Percentiles rank a stretch among this genome's conserved stretches.
phyloP scores from a whole-genome alignment of 345 rosid species.

The Eucalyptus erythrocorys region DNA sequence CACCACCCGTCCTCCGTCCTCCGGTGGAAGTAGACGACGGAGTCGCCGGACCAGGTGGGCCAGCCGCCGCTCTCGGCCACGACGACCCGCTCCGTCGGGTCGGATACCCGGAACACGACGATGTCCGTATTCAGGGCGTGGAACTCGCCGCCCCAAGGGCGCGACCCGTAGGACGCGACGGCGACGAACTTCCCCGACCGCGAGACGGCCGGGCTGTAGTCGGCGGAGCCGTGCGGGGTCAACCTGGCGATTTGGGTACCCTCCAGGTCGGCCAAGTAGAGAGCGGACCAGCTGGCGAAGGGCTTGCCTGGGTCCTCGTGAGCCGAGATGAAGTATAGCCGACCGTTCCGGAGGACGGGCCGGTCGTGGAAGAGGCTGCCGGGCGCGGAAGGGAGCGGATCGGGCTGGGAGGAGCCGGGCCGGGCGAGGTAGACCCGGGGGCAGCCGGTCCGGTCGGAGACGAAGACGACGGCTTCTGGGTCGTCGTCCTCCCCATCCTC shows the following conservation, averaged over 20 bases:
- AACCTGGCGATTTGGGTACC: slow-evolving; percentile 19
- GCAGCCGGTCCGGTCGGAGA: slow-evolving; percentile 60
- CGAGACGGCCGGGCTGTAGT: slow-evolving; percentile 71
- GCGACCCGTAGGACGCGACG: slow-evolving; percentile 67
- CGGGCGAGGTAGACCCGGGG: slow-evolving; percentile 31
- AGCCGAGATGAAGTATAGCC: slow-evolving; percentile 69
- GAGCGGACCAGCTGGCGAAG: slow-evolving; percentile 65
- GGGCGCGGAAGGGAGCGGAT: slow-evolving; percentile 29
- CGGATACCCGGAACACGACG: slow-evolving; percentile 38
- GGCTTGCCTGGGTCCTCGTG: slow-evolving; percentile 51
- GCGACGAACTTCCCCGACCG: slow-evolving; percentile 42
- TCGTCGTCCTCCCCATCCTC: slow-evolving; percentile 35
- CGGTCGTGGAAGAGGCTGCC: slow-evolving; percentile 76
- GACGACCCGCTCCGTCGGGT: slow-evolving; percentile 35
- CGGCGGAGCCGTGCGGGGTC: slow-evolving; percentile 44
- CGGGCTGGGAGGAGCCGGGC: slow-evolving; percentile 18
- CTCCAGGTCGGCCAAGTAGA: slow-evolving; percentile 28
- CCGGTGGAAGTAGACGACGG: slow-evolving; percentile 63
- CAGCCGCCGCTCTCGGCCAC: slow-evolving; percentile 65
- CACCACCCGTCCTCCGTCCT: slow-evolving; percentile 88
- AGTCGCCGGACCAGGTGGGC: slow-evolving; percentile 86
- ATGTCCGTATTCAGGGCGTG: slow-evolving; percentile 63
- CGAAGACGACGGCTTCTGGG: slow-evolving; percentile 24
- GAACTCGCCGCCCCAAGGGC: slow-evolving; percentile 76
- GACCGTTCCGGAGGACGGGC: slow-evolving; percentile 31